Percentiles rank a stretch among this genome's conserved stretches.
Evolutionary conservation across 148 eudicot genomes (phyloP).

Genomic region (Vaccinium macrocarpon): DNA sequence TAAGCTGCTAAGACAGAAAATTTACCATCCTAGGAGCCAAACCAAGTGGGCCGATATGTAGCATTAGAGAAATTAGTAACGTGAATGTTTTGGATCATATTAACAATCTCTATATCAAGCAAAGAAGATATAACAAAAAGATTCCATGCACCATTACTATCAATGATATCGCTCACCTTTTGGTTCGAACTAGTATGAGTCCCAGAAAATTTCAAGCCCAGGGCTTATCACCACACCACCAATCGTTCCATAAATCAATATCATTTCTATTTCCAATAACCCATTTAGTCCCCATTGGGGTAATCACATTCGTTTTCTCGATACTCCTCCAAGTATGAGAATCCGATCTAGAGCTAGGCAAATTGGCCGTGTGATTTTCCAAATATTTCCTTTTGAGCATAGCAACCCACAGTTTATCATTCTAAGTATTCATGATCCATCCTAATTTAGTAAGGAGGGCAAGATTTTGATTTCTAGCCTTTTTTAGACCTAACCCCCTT

Average conservation of each 20-base stretch:
- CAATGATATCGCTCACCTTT: no score
- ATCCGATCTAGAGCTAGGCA: not conserved
- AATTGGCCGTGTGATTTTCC: not conserved
- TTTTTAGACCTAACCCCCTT: not conserved
- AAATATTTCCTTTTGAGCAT: no score
- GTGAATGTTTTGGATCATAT: no score
- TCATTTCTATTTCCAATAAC: not conserved
- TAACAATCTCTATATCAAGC: no score
- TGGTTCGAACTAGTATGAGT: no score
- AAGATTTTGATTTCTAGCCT: not conserved
- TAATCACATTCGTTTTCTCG: not conserved
- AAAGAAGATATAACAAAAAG: no score
- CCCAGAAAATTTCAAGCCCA: no score
- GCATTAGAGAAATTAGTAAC: no score
- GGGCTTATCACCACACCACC: not conserved
- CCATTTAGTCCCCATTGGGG: not conserved
- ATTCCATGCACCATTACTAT: no score
- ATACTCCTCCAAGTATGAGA: not conserved
- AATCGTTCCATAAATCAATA: not conserved
- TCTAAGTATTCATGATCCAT: not conserved
- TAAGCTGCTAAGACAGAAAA: no score
- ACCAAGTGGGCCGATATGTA: no score
- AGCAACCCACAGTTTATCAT: not conserved
- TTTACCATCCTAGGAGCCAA: no score
- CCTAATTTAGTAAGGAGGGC: not conserved